These are phyloP conservation scores for Glutinoglossum americanum DNA, from an alignment of 495 filamentous ascomycete species.

Conservation along the genomic window DNA sequence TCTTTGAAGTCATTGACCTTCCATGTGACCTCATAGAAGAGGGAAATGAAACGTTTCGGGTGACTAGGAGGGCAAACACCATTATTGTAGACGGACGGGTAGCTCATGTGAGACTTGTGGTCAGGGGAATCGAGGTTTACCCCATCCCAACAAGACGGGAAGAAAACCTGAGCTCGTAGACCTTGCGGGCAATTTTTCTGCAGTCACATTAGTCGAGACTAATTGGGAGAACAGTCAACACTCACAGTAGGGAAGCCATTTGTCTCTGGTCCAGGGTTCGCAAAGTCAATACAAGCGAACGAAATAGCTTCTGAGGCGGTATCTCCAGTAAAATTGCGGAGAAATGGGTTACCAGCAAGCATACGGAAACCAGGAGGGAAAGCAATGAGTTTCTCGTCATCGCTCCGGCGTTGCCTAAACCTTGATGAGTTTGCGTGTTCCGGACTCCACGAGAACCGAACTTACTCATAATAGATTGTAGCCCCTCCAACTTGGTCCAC, in stretches of 20 bases:
- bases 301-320: slow-evolving; percentile 26
- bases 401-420: slow-evolving; percentile 26
- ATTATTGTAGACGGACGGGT: slow-evolving; percentile 27
- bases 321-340: slow-evolving; percentile 24
- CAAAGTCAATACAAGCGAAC: slow-evolving; percentile 27
- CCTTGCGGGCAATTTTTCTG: slow-evolving; percentile 37
- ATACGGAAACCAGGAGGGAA: slow-evolving; percentile 59
- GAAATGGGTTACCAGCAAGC: slow-evolving; percentile 39
- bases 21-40: slow-evolving; percentile 53
- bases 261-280: slow-evolving; percentile 24
- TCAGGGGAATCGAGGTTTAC: slow-evolving; percentile 22
- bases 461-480: slow-evolving; percentile 52
- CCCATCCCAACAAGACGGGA: slow-evolving; percentile 29
- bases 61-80: slow-evolving; percentile 34
- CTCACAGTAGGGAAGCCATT: slow-evolving; percentile 23
- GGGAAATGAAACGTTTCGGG: slow-evolving; percentile 34
- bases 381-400: slow-evolving; percentile 30
- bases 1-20: slow-evolving; percentile 32
- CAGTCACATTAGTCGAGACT: not conserved
- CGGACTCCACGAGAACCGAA: not conserved
- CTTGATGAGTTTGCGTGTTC: slow-evolving; percentile 19
- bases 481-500: slow-evolving; percentile 45
- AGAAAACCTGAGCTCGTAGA: slow-evolving; percentile 36
- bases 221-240: not conserved
- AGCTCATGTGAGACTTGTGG: slow-evolving; percentile 37